phyloP scores from a whole-genome alignment of 768 basidiomycete genomes.

The Collybiopsis confluens region DNA sequence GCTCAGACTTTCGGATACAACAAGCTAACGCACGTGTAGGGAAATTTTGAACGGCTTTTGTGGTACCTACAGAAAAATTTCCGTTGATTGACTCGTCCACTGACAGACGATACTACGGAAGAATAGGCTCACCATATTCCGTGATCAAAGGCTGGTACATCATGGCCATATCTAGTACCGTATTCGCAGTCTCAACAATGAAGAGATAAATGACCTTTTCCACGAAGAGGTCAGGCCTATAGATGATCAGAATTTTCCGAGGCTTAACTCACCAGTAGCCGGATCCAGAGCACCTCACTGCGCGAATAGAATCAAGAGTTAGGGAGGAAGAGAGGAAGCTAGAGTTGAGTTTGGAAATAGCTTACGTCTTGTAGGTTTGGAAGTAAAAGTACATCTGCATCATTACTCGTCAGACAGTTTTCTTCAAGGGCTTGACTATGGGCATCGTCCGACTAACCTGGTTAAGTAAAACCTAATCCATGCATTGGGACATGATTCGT shows the following conservation, averaged over 20 bases:
- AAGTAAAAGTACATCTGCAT: background rate
- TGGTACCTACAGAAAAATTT: slow-evolving; percentile 23
- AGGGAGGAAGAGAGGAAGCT: background rate
- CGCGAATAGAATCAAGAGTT: background rate
- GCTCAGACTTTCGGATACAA: background rate
- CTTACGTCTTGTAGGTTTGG: slow-evolving; percentile 7
- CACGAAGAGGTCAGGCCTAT: background rate
- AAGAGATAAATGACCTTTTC: slow-evolving; percentile 39
- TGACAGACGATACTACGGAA: background rate
- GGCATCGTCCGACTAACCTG: background rate
- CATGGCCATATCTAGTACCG: slow-evolving; percentile 39
- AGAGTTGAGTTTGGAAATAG: background rate
- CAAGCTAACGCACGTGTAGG: slow-evolving; percentile 13
- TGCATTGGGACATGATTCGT: too few relatives aligned
- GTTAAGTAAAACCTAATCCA: background rate
- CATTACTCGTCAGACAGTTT: background rate
- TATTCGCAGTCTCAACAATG: slow-evolving; percentile 37
- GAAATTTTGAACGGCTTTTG: slow-evolving; percentile 29
- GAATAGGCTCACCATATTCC: slow-evolving; percentile 29
- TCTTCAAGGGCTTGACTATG: too few relatives aligned
- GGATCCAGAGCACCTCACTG: slow-evolving; percentile 41
- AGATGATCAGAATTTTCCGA: background rate
- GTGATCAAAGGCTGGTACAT: slow-evolving; percentile 44
- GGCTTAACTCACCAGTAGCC: slow-evolving; percentile 28
- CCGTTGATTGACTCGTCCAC: background rate